Percentiles rank a stretch among this genome's conserved stretches.
phyloP scores from a whole-genome alignment of 495 filamentous ascomycete species.

The Bathelium albidoporum region DNA sequence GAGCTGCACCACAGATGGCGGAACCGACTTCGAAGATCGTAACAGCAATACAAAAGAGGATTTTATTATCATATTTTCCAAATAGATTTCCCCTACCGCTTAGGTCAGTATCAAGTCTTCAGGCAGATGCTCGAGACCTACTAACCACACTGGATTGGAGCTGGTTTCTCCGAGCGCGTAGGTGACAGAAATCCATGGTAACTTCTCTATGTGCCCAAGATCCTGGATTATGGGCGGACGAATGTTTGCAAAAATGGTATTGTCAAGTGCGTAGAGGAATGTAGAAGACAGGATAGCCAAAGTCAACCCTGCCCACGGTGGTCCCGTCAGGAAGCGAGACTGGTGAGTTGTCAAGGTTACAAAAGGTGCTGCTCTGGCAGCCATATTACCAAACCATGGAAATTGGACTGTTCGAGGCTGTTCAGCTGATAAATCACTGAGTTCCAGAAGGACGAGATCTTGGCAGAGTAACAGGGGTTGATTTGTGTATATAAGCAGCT shows the following conservation, averaged over 20 bases:
- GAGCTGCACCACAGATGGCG: slow-evolving; percentile 22
- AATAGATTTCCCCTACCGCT: slow-evolving; percentile 15
- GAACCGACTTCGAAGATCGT: slow-evolving; percentile 19
- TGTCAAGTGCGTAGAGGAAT: neutral
- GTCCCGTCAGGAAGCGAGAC: neutral
- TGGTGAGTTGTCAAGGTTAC: too few species aligned
- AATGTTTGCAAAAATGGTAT: neutral
- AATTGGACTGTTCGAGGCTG: too few species aligned
- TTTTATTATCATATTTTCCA: slow-evolving; percentile 20
- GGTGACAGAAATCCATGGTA: neutral
- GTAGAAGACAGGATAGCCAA: neutral
- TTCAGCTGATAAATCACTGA: too few species aligned
- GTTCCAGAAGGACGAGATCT: too few species aligned
- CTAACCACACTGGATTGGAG: neutral
- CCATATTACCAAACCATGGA: too few species aligned
- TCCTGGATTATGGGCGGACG: neutral
- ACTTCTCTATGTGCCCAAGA: neutral
- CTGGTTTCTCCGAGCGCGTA: neutral
- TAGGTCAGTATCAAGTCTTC: too few species aligned
- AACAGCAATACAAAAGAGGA: slow-evolving; percentile 16
- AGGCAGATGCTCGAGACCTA: neutral
- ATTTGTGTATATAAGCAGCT: too few species aligned
- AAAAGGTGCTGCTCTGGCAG: too few species aligned
- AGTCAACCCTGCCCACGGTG: neutral
- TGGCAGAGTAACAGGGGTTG: too few species aligned